Evolutionary conservation across 2,329 filamentous ascomycete species (phyloP), one percentile per base, ranked within the genome.

Genomic region (Fusarium dimerum): DNA sequence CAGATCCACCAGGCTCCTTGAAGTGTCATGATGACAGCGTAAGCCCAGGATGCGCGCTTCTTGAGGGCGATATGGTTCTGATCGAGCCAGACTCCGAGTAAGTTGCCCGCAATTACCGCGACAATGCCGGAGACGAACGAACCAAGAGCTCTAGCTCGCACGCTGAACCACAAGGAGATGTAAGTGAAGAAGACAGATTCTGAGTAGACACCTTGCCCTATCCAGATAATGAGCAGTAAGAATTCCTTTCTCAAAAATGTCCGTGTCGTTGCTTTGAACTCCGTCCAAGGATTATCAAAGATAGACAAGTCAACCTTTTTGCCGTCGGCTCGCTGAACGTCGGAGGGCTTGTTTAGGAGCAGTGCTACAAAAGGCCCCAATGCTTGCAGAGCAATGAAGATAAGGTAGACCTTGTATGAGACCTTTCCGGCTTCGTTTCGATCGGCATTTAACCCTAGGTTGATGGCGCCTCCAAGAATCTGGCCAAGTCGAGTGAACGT

Each of bases 1-100:
- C 87, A 89, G 4, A 84, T 72, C 86, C 86, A 90, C 80, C 84
- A 88, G 1, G 74, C 84, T 1, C 86, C 86, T 61, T 87, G 85
- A 0, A 86, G 61, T 0, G 76, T 69, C 45, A 78, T 73, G 43
- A 84, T 77, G 7, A 73, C 55, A 26, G 66, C 70, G 55, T 86
- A 88, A 0, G 80, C 74, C 43, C 69, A 75, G 1, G 85, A 75
- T 3, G 78, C 76, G 2, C 84, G 76, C 1, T 70, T 69, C 50
- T 78, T 80, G 5, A 87, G 71, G 0, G 80, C 67, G 8, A 85
- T 66, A 0, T 72, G 71, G 3, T 73, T 77, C 29, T 73, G 76
- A 52, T 88, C 86, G 1, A 88, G 73, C 64, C 78, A 87, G 0
- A 77, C 68, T 1, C 87, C 87, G 0, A 89, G 72, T 0, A 88